Evolutionary conservation across 2,329 filamentous ascomycete genomes (phyloP), one percentile per base, ranked within the genome.

Genomic region (Atkinsonella texensis): DNA sequence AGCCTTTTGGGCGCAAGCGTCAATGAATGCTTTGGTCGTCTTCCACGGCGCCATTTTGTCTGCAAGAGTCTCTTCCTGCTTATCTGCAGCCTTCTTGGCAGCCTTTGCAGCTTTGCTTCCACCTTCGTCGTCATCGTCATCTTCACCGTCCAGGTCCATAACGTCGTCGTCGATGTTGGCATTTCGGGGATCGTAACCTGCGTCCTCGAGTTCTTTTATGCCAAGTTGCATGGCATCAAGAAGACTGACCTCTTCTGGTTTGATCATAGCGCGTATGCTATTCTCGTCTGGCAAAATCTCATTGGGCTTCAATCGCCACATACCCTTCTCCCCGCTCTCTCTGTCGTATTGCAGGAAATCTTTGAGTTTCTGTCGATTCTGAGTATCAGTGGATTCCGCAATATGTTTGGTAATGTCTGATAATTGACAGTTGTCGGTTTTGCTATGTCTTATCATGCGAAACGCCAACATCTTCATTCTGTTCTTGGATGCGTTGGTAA

Each of bases 221-320:
- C 93, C 93, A 40, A 96, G 85, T 66, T 97, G 89, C 91, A 97
- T 98, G 0, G 91, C 87, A 64, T 98, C 91, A 32, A 97, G 81
- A 44, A 96, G 70, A 66, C 89, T 97, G 1, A 97, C 87, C 62
- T 97, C 91, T 67, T 98, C 93, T 0, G 93, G 91, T 57, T 90
- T 91, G 58, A 98, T 89, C 84, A 94, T 89, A 23, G 81, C 76
- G 41, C 91, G 84, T 55, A 97, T 84, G 2, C 80, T 80, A 23
- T 85, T 79, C 62, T 91, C 86, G 54, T 95, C 89, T 12, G 90
- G 87, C 20, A 93, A 74, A 0, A 79, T 74, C 58, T 96, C 87
- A 20, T 81, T 80, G 9, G 81, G 73, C 48, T 80, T 80, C 56
- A 95, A 78, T 31, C 84, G 81, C 93, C 93, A 98, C 57, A 77